phyloP scores from a whole-genome alignment of 257 asterid genomes.

The Solanum gandarillasii region DNA sequence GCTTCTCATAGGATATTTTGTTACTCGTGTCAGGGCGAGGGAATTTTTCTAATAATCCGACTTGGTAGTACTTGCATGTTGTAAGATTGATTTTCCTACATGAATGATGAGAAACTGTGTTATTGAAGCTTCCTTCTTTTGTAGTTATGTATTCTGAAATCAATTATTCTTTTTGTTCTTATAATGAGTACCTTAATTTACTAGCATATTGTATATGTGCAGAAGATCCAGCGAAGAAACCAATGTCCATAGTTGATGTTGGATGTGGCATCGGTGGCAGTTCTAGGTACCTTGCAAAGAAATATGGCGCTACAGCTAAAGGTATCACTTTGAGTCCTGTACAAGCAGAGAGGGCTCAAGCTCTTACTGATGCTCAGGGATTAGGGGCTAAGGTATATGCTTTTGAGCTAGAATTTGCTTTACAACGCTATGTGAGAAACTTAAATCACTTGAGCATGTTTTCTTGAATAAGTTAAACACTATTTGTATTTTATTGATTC shows the following conservation, averaged over 20 bases:
- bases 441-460: background rate
- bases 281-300: constrained; percentile 65
- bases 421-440: background rate
- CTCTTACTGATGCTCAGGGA: constrained; percentile 78
- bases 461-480: background rate
- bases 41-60: background rate
- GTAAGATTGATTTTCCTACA: background rate
- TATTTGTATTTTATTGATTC: background rate
- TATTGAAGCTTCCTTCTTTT: background rate
- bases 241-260: constrained; percentile 71
- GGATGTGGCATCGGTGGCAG: constrained; percentile 99
- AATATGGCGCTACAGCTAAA: constrained; percentile 53
- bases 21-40: background rate
- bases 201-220: background rate
- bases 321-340: constrained; percentile 96
- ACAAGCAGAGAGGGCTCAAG: constrained; percentile 92
- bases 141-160: background rate
- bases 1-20: background rate
- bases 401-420: background rate
- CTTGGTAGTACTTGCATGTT: background rate
- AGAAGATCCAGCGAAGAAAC: constrained; percentile 45
- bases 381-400: constrained; percentile 38
- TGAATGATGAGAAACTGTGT: background rate
- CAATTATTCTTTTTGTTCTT: background rate
- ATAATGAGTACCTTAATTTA: background rate